Evolutionary conservation across 208 protist genomes (phyloP), one percentile per base, ranked within the genome.

Genomic region (Acanthamoeba rhysodes): DNA sequence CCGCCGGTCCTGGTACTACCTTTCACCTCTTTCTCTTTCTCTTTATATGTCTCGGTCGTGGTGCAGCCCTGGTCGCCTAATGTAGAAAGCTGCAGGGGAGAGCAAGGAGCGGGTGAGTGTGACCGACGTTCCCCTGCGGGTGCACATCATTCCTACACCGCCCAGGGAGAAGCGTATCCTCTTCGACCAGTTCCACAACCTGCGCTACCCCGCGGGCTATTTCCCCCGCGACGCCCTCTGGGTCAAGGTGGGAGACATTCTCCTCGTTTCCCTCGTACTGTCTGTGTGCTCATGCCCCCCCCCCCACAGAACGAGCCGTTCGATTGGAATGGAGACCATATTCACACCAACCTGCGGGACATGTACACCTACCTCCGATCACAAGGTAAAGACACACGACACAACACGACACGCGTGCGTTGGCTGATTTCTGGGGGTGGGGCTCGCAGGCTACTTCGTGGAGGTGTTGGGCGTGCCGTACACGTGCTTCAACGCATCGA

Each of bases 241-340:
- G 22, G 64, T 78, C 87, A 98, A 80, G 72, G 95, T 95, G 14
- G 4, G 20, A 88, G 9, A 22, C 78, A 29, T 14, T 62, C 24
- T 14, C 48, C 27, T 20, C 55, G 14, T 5, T 22, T 70, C 7
- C 0, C 41, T 55, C 14, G 10, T 29, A 7, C 41, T 2, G 16
- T 68, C 4, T 0, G n/a, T 10, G 20, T 0, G n/a, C 72, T 48
- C 32, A 55, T 10, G 32, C 24, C 57, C 0, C 32, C 7, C n/a
- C 45, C 57, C 6, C 0, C n/a, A 12, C 94, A 94, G 95, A 64
- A 95, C 59, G 98, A 99, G 55, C 97, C 97, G 53, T 97, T 99
- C 32, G 99, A 99, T 95, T 98, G 97, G 96, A 98, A 98, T 53
- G 99, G 99, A 87, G 99, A 99, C 96, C 99, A 99, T 96, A 95